A percentile compares a stretch with the other conserved stretches of the same genome.
Evolutionary conservation across 495 filamentous ascomycete genomes (phyloP).

Genomic region (Tuber umbilicatum): DNA sequence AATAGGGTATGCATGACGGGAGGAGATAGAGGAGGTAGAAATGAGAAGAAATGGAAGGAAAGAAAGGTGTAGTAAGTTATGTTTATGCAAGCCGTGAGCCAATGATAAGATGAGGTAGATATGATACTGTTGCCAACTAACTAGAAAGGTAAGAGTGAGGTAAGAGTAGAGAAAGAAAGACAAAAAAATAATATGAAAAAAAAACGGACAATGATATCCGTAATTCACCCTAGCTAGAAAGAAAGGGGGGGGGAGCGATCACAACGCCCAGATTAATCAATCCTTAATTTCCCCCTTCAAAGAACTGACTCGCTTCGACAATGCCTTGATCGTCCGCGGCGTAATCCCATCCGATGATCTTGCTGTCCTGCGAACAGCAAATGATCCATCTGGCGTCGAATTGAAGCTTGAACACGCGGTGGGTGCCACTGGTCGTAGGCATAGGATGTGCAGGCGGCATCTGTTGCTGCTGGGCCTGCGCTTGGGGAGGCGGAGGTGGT

Average conservation of each 20-base stretch:
- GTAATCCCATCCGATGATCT: conserved; percentile 98
- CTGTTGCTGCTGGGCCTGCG: conserved; percentile 8
- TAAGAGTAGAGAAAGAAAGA: neutral
- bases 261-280: neutral
- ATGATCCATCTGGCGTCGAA: conserved; percentile 92
- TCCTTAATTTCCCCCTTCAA: conserved; percentile 42
- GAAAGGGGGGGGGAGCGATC: neutral
- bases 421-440: conserved; percentile 24
- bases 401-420: conserved; percentile 90
- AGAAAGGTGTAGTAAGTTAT: neutral
- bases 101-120: neutral
- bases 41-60: neutral
- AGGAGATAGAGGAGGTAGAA: neutral
- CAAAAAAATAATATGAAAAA: neutral
- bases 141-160: neutral
- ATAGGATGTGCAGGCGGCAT: conserved; percentile 13
- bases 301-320: conserved; percentile 73
- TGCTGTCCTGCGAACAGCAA: conserved; percentile 81
- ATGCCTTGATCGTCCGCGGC: conserved; percentile 81
- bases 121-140: neutral
- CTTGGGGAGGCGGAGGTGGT: conserved; percentile 20
- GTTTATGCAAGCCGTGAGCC: neutral
- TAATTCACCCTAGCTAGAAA: neutral
- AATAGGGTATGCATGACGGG: neutral
- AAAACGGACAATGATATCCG: neutral